These are phyloP conservation scores for Paulownia fortunei DNA, from an alignment of 257 asterid species.

Conservation along the genomic window DNA sequence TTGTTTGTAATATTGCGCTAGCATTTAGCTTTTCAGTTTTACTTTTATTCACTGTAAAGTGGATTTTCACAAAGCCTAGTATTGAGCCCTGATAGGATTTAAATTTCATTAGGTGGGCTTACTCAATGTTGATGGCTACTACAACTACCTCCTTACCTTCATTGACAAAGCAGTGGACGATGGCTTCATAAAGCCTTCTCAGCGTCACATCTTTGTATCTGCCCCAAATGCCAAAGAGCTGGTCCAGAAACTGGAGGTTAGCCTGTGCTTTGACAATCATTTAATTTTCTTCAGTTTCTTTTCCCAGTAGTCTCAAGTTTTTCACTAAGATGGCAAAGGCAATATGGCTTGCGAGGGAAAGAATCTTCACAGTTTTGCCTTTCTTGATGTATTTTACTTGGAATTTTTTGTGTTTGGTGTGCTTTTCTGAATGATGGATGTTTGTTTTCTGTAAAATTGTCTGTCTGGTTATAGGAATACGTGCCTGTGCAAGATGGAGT, in stretches of 20 bases:
- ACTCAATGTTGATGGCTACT: slow-evolving; percentile 81
- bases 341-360: slow-evolving; percentile 28
- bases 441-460: neutral
- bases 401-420: neutral
- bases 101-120: slow-evolving; percentile 63
- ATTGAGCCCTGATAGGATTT: neutral
- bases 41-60: no score
- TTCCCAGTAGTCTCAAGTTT: slow-evolving; percentile 31
- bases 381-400: neutral
- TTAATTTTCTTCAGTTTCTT: neutral
- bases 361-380: slow-evolving; percentile 32
- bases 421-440: neutral
- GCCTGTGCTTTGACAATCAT: neutral
- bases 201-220: slow-evolving; percentile 71
- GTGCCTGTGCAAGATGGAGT: slow-evolving; percentile 58
- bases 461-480: slow-evolving; percentile 47
- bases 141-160: slow-evolving; percentile 63
- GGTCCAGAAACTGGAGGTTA: slow-evolving; percentile 75
- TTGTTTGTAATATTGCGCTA: no score
- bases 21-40: no score
- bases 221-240: slow-evolving; percentile 71
- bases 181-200: slow-evolving; percentile 70
- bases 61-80: no score
- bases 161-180: slow-evolving; percentile 86
- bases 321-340: slow-evolving; percentile 48